Evolutionary conservation across 2,329 filamentous ascomycete genomes (phyloP).

Genomic region (Chrysosporium keratinophilum): DNA sequence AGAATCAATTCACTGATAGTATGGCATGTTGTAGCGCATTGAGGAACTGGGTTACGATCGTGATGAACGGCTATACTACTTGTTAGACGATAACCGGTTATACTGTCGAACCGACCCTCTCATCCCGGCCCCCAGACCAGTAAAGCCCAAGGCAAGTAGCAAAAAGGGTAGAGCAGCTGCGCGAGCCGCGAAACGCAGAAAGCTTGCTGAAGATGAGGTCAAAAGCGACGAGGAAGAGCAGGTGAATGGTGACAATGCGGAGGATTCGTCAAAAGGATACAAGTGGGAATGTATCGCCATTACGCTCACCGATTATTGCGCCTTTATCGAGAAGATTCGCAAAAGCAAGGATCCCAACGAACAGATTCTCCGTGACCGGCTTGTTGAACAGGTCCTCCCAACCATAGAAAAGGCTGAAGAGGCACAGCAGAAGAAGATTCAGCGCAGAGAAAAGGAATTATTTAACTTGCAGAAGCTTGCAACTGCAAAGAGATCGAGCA

Average conservation of each 20-base stretch:
- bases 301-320: conserved; percentile 63
- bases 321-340: conserved; percentile 59
- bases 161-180: conserved; percentile 53
- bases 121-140: conserved; percentile 42
- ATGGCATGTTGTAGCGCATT: conserved; percentile 30
- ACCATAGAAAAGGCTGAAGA: conserved; percentile 68
- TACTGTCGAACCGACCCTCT: conserved; percentile 77
- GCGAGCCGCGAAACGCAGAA: conserved; percentile 63
- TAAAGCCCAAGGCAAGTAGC: conserved; percentile 54
- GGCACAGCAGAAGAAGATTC: conserved; percentile 58
- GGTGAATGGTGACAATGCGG: conserved; percentile 33
- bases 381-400: conserved; percentile 71
- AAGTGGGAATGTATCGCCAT: conserved; percentile 89
- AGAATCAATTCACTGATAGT: not conserved
- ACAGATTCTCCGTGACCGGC: conserved; percentile 59
- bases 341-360: conserved; percentile 78
- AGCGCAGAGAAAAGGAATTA: conserved; percentile 68
- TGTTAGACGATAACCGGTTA: conserved; percentile 86
- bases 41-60: conserved; percentile 64
- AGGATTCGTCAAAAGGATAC: conserved; percentile 62
- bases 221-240: conserved; percentile 35
- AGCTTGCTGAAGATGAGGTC: conserved; percentile 36
- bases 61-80: conserved; percentile 75
- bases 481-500: conserved; percentile 86
- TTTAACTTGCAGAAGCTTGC: conserved; percentile 75